Evolutionary conservation across 2,329 filamentous ascomycete genomes (phyloP).

Genomic region (Fusarium sacchari): DNA sequence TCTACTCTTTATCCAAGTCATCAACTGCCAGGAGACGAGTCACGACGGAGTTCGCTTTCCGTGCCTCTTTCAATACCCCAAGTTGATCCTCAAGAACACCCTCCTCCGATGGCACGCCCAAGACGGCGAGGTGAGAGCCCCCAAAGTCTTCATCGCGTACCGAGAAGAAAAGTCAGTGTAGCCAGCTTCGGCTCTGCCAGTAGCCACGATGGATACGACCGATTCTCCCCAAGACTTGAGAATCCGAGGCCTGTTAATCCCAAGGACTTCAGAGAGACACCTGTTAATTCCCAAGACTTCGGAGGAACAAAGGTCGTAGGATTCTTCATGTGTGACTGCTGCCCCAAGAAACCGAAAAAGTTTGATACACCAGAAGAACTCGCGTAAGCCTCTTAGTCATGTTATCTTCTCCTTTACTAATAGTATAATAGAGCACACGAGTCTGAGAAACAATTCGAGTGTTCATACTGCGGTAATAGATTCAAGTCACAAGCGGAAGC

Average conservation of each 20-base stretch:
- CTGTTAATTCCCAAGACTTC: too few relatives aligned
- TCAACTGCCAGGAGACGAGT: accelerated
- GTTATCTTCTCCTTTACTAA: too few relatives aligned
- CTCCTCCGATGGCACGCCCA: accelerated
- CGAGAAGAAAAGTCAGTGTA: accelerated
- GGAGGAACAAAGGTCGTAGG: accelerated
- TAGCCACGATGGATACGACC: background rate
- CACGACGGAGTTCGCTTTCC: accelerated
- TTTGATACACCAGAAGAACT: background rate
- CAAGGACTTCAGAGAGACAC: too few relatives aligned
- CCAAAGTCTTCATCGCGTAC: background rate
- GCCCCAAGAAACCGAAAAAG: background rate
- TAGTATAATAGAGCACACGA: background rate
- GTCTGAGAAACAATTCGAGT: background rate
- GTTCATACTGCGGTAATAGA: background rate
- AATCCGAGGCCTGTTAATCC: too few relatives aligned
- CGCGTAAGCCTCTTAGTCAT: background rate
- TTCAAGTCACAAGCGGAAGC: too few relatives aligned
- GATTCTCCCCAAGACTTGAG: too few relatives aligned
- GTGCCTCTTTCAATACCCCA: background rate
- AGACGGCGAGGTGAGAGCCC: background rate
- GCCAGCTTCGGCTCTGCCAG: background rate
- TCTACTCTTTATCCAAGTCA: background rate
- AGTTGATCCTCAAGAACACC: background rate
- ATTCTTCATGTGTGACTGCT: background rate